phyloP scores from a whole-genome alignment of 2,329 filamentous ascomycete genomes.

The Curvularia verruculosa region DNA sequence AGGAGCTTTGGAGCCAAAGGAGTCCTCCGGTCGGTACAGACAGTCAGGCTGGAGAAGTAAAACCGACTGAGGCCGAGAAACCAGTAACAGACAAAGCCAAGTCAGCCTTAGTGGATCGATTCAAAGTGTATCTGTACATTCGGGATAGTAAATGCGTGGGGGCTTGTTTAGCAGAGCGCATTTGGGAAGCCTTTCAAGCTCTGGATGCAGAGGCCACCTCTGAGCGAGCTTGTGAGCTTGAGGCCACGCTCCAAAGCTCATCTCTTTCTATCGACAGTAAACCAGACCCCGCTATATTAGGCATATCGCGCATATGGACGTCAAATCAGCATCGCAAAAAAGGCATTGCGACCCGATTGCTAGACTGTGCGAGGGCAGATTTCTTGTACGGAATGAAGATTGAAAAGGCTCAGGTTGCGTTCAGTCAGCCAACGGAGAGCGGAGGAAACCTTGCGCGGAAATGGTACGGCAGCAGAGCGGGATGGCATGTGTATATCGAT shows the following conservation, averaged over 20 bases:
- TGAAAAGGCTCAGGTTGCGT: conserved; percentile 63
- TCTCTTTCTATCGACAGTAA: conserved; percentile 54
- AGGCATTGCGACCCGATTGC: conserved; percentile 63
- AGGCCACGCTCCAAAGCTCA: conserved; percentile 31
- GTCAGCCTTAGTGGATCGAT: conserved; percentile 53
- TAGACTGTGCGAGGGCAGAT: conserved; percentile 62
- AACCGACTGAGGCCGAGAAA: conserved; percentile 37
- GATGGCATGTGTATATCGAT: conserved; percentile 68
- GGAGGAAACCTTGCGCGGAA: conserved; percentile 63
- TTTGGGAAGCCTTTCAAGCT: conserved; percentile 62
- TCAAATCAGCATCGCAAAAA: conserved; percentile 61
- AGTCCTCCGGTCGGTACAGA: conserved; percentile 17
- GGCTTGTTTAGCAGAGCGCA: conserved; percentile 66
- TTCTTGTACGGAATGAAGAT: conserved; percentile 64
- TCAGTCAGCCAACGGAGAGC: conserved; percentile 69
- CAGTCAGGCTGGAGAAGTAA: conserved; percentile 1
- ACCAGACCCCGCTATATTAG: conserved; percentile 59
- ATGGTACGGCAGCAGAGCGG: conserved; percentile 62
- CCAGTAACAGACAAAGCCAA: conserved; percentile 28
- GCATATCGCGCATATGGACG: conserved; percentile 71
- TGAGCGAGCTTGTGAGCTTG: conserved; percentile 23
- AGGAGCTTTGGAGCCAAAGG: conserved; percentile 62
- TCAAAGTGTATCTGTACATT: conserved; percentile 67
- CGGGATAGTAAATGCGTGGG: conserved; percentile 67
- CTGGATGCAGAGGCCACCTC: conserved; percentile 37